These are phyloP conservation scores for Barnettozyma sp. DNA, from an alignment of 805 yeast genomes.

Conservation along the genomic window DNA sequence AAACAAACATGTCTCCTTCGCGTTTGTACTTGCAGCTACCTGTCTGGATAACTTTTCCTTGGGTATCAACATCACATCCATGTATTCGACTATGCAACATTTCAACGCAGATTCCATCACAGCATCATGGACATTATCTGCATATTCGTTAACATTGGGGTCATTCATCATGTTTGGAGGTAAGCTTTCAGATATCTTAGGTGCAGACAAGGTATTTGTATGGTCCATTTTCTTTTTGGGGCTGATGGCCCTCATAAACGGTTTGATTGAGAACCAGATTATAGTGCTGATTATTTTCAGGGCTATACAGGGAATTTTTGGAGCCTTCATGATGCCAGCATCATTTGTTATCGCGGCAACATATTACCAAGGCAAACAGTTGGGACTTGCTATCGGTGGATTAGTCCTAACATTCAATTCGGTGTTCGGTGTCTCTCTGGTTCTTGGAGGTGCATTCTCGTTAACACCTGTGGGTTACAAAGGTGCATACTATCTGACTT, in stretches of 20 bases:
- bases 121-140: conserved; percentile 37
- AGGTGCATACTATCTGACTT: conserved; percentile 33
- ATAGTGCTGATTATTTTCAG: conserved; percentile 35
- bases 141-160: conserved; percentile 39
- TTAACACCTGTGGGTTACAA: conserved; percentile 32
- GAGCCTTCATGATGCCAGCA: conserved; percentile 35
- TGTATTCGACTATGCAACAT: conserved; percentile 1
- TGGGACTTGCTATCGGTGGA: conserved; percentile 25
- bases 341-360: conserved; percentile 29
- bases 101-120: conserved; percentile 5
- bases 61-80: conserved; percentile 4
- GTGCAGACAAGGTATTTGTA: conserved; percentile 29
- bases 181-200: conserved; percentile 36
- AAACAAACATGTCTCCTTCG: conserved; percentile 2
- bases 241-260: conserved; percentile 29
- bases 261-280: conserved; percentile 28
- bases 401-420: conserved; percentile 25
- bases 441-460: conserved; percentile 41
- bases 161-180: conserved; percentile 39
- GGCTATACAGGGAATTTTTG: conserved; percentile 40
- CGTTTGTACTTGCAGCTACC: conserved; percentile 2
- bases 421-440: conserved; percentile 33
- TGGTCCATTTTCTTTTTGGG: conserved; percentile 22
- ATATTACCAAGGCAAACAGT: conserved; percentile 24
- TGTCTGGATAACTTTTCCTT: conserved; percentile 7